Base-by-base conservation (phyloP, 2,329 filamentous ascomycete species). In the Neofusicoccum cordaticola region DNA sequence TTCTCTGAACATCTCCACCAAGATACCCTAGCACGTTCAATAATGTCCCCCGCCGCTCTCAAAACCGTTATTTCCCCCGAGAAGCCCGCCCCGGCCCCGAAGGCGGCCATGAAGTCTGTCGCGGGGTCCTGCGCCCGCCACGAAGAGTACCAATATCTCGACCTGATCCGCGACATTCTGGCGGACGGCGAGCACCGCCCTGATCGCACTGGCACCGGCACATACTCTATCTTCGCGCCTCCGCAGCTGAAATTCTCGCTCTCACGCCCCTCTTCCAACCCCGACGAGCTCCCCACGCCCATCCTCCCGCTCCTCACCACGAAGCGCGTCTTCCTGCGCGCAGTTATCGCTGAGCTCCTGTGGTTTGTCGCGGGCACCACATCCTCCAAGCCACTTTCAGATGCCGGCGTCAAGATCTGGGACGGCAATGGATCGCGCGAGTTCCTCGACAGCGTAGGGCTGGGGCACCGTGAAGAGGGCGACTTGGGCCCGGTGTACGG, bases 401-500 rank as follows among this genome's bases (percentile, higher is more conserved):
- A 88, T 12, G 88, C 89, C 1, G 92, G 93, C 35, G 88, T 99
- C 72, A 96, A 96, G 79, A 99, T 99, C 76, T 99, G 95, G 95
- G 95, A 99, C 75, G 94, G 93, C 71, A 99, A 99, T 75, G 95
- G 94, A 48, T 93, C 89, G 52, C 91, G 95, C 71, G 90, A 88
- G 73, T 98, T 90, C 77, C 90, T 99, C 42, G 94, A 99, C 81
- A 88, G 83, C 67, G 85, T 95, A 1, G 94, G 94, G 0, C 85
- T 98, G 6, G 82, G 84, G 0, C 88, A 97, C 74, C 91, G 94
- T 66, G 91, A 87, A 61, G 90, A 89, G 19, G 95, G 95, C 68
- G 95, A 99, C 73, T 83, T 99, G 0, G 95, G 95, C 0, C 95
- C 95, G 35, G 93, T 98, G 0, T 99, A 99, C 75, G 95, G 95